These are phyloP conservation scores for Ramularia endophylla DNA, from an alignment of 2,329 filamentous ascomycete species.

Conservation along the genomic window DNA sequence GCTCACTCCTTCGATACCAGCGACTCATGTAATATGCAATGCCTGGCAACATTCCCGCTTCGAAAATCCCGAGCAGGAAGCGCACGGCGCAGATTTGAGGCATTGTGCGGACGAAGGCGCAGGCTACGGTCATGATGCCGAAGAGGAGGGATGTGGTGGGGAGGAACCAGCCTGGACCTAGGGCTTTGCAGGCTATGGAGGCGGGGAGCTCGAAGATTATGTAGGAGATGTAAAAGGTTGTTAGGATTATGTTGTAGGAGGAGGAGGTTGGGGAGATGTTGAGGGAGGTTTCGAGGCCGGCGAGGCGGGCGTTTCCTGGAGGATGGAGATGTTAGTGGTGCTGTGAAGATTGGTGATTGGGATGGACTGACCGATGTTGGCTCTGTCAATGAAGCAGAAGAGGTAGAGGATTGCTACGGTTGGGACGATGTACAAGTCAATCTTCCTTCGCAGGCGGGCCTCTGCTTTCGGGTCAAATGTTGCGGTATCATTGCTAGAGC, in stretches of 20 bases:
- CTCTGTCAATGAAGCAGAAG: slow-evolving; percentile 70
- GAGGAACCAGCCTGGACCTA: slow-evolving; percentile 68
- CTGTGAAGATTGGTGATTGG: neutral
- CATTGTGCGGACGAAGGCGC: slow-evolving; percentile 57
- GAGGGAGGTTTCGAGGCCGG: slow-evolving; percentile 54
- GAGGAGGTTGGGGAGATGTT: slow-evolving; percentile 46
- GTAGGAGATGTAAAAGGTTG: slow-evolving; percentile 67
- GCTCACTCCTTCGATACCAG: slow-evolving; percentile 65
- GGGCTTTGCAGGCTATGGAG: slow-evolving; percentile 63
- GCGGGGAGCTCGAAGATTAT: slow-evolving; percentile 66
- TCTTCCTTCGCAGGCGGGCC: slow-evolving; percentile 53
- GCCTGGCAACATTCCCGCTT: slow-evolving; percentile 68
- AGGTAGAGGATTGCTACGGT: slow-evolving; percentile 62
- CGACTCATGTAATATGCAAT: slow-evolving; percentile 68
- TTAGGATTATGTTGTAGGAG: slow-evolving; percentile 60
- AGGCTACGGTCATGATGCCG: slow-evolving; percentile 56
- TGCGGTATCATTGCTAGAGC: too few relatives aligned
- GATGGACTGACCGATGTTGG: slow-evolving; percentile 56
- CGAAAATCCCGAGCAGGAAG: slow-evolving; percentile 55
- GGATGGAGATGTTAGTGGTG: slow-evolving; percentile 1
- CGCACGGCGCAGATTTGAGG: slow-evolving; percentile 54
- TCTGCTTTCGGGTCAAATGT: slow-evolving; percentile 55
- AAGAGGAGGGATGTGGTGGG: slow-evolving; percentile 58
- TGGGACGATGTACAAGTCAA: slow-evolving; percentile 60
- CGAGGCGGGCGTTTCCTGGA: slow-evolving; percentile 64